Conservation (phyloP, 2,329 filamentous ascomycete species). For the Mycosphaerella arachidis region DNA sequence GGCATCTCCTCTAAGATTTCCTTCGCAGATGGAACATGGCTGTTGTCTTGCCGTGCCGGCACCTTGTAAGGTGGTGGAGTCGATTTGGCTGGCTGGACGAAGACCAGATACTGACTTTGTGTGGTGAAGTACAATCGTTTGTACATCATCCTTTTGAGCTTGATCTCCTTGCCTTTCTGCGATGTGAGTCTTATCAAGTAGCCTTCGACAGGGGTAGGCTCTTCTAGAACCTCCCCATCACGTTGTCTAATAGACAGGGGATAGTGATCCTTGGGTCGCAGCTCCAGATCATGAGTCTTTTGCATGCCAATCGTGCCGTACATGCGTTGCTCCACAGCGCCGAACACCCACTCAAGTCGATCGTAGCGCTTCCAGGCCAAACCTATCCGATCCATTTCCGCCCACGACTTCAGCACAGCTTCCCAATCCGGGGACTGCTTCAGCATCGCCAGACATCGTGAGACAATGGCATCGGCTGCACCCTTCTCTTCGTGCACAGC, state of each 20-base stretch:
- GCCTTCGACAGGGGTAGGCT: conserved; percentile 61
- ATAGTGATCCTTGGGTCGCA: conserved; percentile 63
- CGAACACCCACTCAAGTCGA: conserved; percentile 63
- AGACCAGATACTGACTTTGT: conserved; percentile 60
- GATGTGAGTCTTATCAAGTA: conserved; percentile 63
- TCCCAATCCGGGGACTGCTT: conserved; percentile 54
- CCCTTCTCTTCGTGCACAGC: conserved; percentile 50
- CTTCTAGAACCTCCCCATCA: conserved; percentile 46
- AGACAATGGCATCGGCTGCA: conserved; percentile 54
- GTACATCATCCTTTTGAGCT: conserved; percentile 58
- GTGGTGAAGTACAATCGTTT: conserved; percentile 63
- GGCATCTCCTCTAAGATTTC: conserved; percentile 56
- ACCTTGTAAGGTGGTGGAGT: conserved; percentile 53
- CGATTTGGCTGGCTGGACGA: conserved; percentile 57
- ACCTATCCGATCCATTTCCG: conserved; percentile 55
- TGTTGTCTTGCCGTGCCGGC: conserved; percentile 36
- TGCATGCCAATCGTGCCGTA: conserved; percentile 65
- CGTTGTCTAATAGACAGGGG: conserved; percentile 46
- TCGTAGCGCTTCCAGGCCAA: conserved; percentile 67
- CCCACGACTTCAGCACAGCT: conserved; percentile 57
- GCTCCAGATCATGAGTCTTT: conserved; percentile 61
- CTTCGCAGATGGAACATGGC: conserved; percentile 49
- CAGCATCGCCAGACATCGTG: conserved; percentile 56
- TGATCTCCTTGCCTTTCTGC: conserved; percentile 55
- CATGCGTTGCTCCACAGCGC: conserved; percentile 62